A percentile compares a stretch with the other conserved stretches of the same genome.
phyloP scores from a whole-genome alignment of 768 basidiomycete species.

The Holtermanniella nyarrowii region DNA sequence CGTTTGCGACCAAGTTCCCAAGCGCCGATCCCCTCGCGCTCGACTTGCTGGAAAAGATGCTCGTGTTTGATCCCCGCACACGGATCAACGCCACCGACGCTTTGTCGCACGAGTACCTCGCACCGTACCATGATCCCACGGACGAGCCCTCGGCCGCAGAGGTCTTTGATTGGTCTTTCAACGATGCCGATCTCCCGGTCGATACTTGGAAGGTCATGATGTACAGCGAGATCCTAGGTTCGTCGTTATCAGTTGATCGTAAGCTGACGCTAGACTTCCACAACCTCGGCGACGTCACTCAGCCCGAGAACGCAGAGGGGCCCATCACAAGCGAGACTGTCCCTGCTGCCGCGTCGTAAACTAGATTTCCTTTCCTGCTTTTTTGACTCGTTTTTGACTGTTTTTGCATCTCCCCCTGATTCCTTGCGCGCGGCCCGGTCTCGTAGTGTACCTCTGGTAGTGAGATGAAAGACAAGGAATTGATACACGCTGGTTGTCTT shows the following conservation, averaged over 20 bases:
- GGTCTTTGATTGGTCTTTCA: constrained; percentile 99
- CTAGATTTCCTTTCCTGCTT: too few species aligned
- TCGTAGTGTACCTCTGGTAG: too few species aligned
- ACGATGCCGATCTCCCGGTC: constrained; percentile 94
- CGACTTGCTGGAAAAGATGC: constrained; percentile 95
- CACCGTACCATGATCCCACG: constrained; percentile 95
- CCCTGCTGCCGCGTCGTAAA: constrained; percentile 19
- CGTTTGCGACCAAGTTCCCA: constrained; percentile 85
- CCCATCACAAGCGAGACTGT: constrained; percentile 36
- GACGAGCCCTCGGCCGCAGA: constrained; percentile 91
- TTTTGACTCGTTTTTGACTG: too few species aligned
- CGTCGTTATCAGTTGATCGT: constrained; percentile 27
- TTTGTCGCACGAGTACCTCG: constrained; percentile 85
- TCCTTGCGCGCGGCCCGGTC: too few species aligned
- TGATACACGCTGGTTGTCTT: too few species aligned
- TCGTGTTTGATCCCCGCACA: constrained; percentile 95
- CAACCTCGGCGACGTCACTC: constrained; percentile 39
- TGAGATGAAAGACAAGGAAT: too few species aligned
- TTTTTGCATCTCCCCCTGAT: too few species aligned
- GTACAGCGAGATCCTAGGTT: constrained; percentile 96
- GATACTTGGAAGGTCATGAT: constrained; percentile 99
- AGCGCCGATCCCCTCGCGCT: constrained; percentile 79
- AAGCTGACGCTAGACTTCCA: constrained; percentile 34
- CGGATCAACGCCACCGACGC: constrained; percentile 87
- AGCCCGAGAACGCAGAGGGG: constrained; percentile 37